These are phyloP conservation scores for Jatropha curcas DNA, from an alignment of 345 rosid genomes.

Conservation along the genomic window DNA sequence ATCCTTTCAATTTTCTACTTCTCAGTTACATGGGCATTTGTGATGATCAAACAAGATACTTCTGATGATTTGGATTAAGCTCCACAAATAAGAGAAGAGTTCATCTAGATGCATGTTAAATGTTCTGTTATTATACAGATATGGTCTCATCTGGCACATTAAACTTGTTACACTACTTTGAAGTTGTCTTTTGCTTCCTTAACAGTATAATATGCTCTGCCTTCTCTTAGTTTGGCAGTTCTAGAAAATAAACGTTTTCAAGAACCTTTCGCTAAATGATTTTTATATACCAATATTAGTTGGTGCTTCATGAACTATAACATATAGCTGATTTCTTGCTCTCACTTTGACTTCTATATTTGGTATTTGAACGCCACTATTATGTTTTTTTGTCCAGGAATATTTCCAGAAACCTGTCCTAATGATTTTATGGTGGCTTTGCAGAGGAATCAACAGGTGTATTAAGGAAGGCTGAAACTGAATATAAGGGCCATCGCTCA, in stretches of 20 bases:
- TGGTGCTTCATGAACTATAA: not conserved
- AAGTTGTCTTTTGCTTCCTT: not conserved
- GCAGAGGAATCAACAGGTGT: slow-evolving; percentile 87
- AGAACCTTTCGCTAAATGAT: slow-evolving; percentile 9
- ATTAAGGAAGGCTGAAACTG: slow-evolving; percentile 80
- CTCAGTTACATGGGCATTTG: not conserved
- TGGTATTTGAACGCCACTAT: not conserved
- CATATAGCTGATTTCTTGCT: not conserved
- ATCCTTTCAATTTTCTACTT: not conserved
- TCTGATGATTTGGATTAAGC: not conserved
- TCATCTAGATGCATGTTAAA: not conserved
- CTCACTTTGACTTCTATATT: not conserved
- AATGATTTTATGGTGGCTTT: slow-evolving; percentile 12
- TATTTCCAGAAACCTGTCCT: slow-evolving; percentile 16
- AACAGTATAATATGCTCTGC: not conserved
- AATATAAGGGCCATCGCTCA: slow-evolving; percentile 91
- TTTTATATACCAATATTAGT: not conserved
- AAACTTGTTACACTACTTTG: not conserved
- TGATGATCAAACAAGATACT: not conserved
- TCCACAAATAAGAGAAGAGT: not conserved
- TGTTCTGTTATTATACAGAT: not conserved
- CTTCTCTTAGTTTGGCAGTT: not conserved
- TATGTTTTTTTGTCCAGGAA: not conserved
- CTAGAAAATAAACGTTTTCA: not conserved
- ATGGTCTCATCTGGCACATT: not conserved